phyloP scores from a whole-genome alignment of 1,284 basidiomycete genomes.

The Binderoboletus segoi region DNA sequence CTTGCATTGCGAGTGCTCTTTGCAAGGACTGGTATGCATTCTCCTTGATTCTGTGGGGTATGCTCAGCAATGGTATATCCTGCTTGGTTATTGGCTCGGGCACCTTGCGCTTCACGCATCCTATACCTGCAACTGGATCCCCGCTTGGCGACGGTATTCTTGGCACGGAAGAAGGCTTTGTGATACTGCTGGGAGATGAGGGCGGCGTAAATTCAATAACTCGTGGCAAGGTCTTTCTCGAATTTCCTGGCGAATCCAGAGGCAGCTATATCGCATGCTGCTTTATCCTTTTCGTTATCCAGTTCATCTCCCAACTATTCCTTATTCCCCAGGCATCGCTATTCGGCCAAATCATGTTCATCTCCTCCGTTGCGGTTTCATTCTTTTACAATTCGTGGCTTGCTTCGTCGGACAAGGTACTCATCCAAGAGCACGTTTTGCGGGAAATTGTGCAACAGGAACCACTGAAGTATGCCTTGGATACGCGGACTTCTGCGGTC shows the following conservation, averaged over 20 bases:
- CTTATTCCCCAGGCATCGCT: slow-evolving; percentile 20
- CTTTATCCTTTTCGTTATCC: slow-evolving; percentile 23
- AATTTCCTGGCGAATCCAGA: slow-evolving; percentile 17
- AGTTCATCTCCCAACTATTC: slow-evolving; percentile 29
- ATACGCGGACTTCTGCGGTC: slow-evolving; percentile 27
- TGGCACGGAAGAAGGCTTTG: slow-evolving; percentile 10
- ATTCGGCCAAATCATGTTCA: slow-evolving; percentile 20
- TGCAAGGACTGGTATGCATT: slow-evolving; percentile 29
- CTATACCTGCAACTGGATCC: slow-evolving; percentile 15
- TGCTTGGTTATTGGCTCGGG: slow-evolving; percentile 29
- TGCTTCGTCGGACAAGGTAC: slow-evolving; percentile 27
- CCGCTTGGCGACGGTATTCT: slow-evolving; percentile 28
- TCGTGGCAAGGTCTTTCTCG: slow-evolving; percentile 22
- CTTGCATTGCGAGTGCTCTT: slow-evolving; percentile 22
- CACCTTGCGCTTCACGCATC: slow-evolving; percentile 20
- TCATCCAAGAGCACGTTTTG: slow-evolving; percentile 28
- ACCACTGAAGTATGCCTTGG: slow-evolving; percentile 21
- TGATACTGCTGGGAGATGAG: slow-evolving; percentile 25
- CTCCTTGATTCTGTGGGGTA: slow-evolving; percentile 30
- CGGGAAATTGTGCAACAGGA: slow-evolving; percentile 18
- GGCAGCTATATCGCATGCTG: slow-evolving; percentile 21
- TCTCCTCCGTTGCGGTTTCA: slow-evolving; percentile 28
- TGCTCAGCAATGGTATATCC: slow-evolving; percentile 30
- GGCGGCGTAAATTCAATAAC: slow-evolving; percentile 28
- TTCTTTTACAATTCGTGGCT: slow-evolving; percentile 29